Conservation (phyloP, 208 protist species). For the Herpetomonas tarakana region DNA sequence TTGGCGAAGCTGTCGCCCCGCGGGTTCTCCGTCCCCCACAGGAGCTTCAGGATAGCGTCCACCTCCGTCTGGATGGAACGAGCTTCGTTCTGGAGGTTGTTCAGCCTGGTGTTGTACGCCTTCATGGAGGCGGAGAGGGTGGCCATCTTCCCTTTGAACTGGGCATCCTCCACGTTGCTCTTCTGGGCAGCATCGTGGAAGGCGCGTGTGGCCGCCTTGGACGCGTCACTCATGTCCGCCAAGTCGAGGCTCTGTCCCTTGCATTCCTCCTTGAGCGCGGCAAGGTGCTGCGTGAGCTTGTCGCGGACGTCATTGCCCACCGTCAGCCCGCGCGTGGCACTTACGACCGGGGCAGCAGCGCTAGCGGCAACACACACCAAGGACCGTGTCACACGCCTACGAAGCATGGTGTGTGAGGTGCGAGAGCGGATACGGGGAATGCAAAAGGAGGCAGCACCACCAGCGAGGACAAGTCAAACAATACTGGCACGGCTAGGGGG, state of each 20-base stretch:
- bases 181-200: conserved; percentile 57
- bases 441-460: too few species aligned
- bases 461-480: too few species aligned
- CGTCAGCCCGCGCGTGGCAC: conserved; percentile 26
- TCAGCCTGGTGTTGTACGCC: conserved; percentile 77
- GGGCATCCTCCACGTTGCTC: conserved; percentile 46
- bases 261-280: conserved; percentile 81
- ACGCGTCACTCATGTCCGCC: conserved; percentile 85
- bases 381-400: conserved; percentile 15
- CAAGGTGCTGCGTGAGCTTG: conserved; percentile 67
- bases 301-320: conserved; percentile 51
- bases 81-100: conserved; percentile 83
- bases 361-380: too few species aligned
- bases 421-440: too few species aligned
- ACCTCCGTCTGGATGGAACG: conserved; percentile 78
- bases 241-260: conserved; percentile 85
- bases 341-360: too few species aligned
- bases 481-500: too few species aligned
- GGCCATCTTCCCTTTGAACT: conserved; percentile 71
- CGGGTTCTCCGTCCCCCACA: conserved; percentile 80
- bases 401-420: conserved; percentile 7
- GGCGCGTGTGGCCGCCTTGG: conserved; percentile 43
- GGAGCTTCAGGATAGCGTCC: conserved; percentile 67
- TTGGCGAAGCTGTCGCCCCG: conserved; percentile 54
- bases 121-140: conserved; percentile 83